A percentile compares a stretch with the other conserved stretches of the same genome.
Evolutionary conservation across 768 basidiomycete species (phyloP).

Genomic region (Mycena vulgaris): DNA sequence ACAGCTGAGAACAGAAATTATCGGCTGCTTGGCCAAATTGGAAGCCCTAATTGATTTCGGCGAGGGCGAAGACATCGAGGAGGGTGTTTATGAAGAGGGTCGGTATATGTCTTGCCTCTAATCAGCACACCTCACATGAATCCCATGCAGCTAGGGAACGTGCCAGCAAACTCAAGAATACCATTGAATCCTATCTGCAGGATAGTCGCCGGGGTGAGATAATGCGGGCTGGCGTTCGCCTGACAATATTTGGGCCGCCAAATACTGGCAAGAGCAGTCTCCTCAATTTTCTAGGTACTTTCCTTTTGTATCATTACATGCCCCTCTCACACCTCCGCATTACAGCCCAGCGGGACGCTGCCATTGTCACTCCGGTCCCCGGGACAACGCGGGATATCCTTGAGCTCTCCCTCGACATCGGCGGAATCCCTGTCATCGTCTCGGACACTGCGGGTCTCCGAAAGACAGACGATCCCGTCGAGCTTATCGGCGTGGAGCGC

Average conservation of each 20-base stretch:
- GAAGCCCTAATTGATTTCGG: constrained; percentile 96
- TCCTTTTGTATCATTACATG: background rate
- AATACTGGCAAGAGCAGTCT: constrained; percentile 96
- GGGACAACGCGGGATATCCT: constrained; percentile 94
- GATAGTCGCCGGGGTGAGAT: constrained; percentile 89
- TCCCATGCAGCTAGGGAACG: constrained; percentile 64
- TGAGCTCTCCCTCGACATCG: constrained; percentile 90
- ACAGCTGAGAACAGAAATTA: constrained; percentile 72
- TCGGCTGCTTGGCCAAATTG: constrained; percentile 81
- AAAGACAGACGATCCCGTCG: constrained; percentile 77
- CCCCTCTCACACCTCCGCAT: constrained; percentile 1
- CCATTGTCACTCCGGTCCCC: constrained; percentile 90
- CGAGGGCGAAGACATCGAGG: constrained; percentile 92
- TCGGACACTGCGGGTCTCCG: constrained; percentile 92
- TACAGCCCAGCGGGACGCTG: constrained; percentile 87
- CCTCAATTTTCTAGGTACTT: constrained; percentile 84
- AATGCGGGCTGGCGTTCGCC: constrained; percentile 82
- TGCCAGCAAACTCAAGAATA: constrained; percentile 63
- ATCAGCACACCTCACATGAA: background rate
- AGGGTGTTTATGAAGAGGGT: constrained; percentile 85
- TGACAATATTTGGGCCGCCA: constrained; percentile 93
- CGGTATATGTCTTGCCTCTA: constrained; percentile 8
- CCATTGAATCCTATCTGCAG: constrained; percentile 70
- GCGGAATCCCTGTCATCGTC: constrained; percentile 84
- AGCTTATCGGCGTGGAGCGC: constrained; percentile 85